Evolutionary conservation across 1,139 yeast species (phyloP), one percentile per base, ranked within the genome.

Genomic region (Suhomyces wounanorum): DNA sequence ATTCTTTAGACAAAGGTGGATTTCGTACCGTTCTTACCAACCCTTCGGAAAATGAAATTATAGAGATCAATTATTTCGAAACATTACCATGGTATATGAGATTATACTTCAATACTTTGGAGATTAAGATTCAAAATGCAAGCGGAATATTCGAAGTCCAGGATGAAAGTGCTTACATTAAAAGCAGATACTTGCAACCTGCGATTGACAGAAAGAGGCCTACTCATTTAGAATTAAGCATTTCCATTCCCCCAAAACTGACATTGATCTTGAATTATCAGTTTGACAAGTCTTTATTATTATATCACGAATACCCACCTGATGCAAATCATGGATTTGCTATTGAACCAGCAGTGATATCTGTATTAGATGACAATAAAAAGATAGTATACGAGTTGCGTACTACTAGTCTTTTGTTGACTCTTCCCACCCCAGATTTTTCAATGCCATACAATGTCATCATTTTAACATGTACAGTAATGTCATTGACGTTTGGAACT

Each of bases 391-490:
- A 89, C 59, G 80, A 83, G 47, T 66, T 86, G 54, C 79, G 99
- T 62, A 90, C 98, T 0, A 84, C 97, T 1, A 88, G 97, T 42
- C 78, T 92, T 49, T 73, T 95, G 52, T 75, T 95, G 45, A 84
- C 96, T 0, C 77, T 95, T 48, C 97, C 99, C 1, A 95, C 98
- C 0, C 99, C 99, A 0, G 99, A 95, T 72, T 95, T 95, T 68
- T 89, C 96, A 53, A 95, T 95, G 99, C 99, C 99, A 1, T 95
- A 95, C 66, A 95, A 95, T 63, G 99, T 95, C 44, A 94, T 95
- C 53, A 95, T 95, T 45, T 76, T 95, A 56, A 89, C 98, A 0
- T 89, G 97, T 23, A 95, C 99, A 0, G 87, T 91, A 10, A 87
- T 94, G 88, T 92, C 99, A 0, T 72, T 94, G 54, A 85, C 94